phyloP scores from a whole-genome alignment of 148 eudicot genomes.

The Chenopodium berlandieri region DNA sequence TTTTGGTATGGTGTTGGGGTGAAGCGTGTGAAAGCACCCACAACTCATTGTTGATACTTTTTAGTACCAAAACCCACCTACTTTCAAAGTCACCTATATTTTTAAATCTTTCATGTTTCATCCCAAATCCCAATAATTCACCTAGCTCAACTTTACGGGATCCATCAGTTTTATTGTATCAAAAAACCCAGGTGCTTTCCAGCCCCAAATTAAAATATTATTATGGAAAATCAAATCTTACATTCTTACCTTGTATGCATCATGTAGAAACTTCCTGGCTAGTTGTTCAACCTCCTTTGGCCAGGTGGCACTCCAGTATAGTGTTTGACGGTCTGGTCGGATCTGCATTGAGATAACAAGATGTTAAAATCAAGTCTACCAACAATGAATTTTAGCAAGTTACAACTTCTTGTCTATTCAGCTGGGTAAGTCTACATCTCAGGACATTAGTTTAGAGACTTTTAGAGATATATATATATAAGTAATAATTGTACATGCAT shows the following conservation, averaged over 20 bases:
- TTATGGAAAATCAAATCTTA: slow-evolving; percentile 25
- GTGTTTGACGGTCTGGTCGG: slow-evolving; percentile 94
- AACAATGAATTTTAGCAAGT: slow-evolving; percentile 1
- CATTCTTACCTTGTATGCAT: slow-evolving; percentile 84
- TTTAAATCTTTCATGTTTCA: background rate
- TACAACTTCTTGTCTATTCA: background rate
- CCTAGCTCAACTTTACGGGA: background rate
- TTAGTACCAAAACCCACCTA: background rate
- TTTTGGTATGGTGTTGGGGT: background rate
- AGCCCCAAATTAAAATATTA: background rate
- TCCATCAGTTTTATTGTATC: background rate
- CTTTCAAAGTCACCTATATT: background rate
- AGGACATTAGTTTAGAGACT: background rate
- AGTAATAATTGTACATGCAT: background rate
- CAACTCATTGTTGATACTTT: background rate
- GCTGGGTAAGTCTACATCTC: background rate
- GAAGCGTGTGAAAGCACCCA: background rate
- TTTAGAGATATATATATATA: too few species aligned
- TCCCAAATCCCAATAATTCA: background rate
- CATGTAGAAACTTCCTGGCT: slow-evolving; percentile 70
- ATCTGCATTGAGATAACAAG: slow-evolving; percentile 46
- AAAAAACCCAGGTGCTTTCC: background rate
- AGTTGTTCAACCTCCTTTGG: slow-evolving; percentile 98
- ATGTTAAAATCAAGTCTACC: background rate
- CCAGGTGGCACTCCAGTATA: slow-evolving; percentile 98